Base-by-base conservation (phyloP, 306 rosid species). In the Rosa persica region DNA sequence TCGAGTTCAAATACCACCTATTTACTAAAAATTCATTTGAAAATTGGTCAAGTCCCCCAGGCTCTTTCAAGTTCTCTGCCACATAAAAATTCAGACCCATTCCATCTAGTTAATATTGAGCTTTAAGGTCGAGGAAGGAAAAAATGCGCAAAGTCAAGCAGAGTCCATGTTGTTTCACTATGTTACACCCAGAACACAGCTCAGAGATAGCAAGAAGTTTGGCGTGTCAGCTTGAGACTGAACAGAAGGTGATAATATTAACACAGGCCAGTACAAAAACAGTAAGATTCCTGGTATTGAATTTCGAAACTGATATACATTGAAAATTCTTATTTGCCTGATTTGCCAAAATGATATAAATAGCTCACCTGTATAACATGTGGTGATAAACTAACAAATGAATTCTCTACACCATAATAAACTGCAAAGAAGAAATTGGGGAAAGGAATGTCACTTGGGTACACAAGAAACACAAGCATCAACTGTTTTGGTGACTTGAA, bases 351-450 rank as follows among this genome's bases (percentile, higher is more conserved):
- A 34, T 11, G 58, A 76, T 72, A 47, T 42, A 51, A 76, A 46
- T 7, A 64, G 65, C 83, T 76, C 83, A 93, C 99, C 90, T 93
- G 98, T 81, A 84, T 88, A 80, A 95, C 86, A 85, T 85, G 90
- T 49, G 99, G 98, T 67, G 93, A 89, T 84, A 93, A 81, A 87
- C 88, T 74, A 72, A 74, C 25, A 75, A 91, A 91, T 65, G 93
- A 81, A 84, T 90, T 89, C 25, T 93, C 93, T 49, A 95, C 22
- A 74, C 96, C 98, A 83, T 95, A 93, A 80, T 95, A 89, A 79
- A 79, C 99, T 95, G 91, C 86, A 81, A 71, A 19, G 62, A 73
- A n/a, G 72, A 73, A 82, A 83, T 43, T 5, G 46, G 67, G 76
- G 17, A 83, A 20, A 74, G 30, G 36, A 66, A 62, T 43, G 48